Evolutionary conservation across 208 protist species (phyloP).

Genomic region (Wallacemonas sp.): DNA sequence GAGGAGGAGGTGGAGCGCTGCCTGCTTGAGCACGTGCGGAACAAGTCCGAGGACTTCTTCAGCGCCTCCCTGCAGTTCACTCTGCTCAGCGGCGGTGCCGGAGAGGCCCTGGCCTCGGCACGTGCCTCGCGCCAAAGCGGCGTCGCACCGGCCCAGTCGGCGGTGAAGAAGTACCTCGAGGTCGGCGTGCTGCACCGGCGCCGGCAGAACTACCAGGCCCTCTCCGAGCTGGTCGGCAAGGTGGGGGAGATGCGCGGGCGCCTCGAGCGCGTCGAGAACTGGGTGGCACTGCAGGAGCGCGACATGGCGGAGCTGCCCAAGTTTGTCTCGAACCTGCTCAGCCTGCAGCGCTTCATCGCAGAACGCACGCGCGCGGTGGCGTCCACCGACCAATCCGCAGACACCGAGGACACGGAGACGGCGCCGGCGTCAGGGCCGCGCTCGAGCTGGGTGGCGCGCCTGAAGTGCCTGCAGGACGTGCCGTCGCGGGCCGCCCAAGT

Average conservation of each 20-base stretch:
- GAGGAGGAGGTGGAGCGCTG: slow-evolving; percentile 74
- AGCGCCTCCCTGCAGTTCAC: slow-evolving; percentile 62
- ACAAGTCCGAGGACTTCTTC: slow-evolving; percentile 87
- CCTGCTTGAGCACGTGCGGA: slow-evolving; percentile 83
- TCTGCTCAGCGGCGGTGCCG: slow-evolving; percentile 54
- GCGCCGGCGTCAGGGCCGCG: background rate
- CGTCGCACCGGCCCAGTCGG: slow-evolving; percentile 36
- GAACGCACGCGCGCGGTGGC: slow-evolving; percentile 5
- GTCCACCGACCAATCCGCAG: too few species aligned
- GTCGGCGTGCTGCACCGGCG: slow-evolving; percentile 71
- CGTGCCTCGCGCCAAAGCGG: slow-evolving; percentile 40
- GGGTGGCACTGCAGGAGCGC: slow-evolving; percentile 80
- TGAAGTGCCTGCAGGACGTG: slow-evolving; percentile 16
- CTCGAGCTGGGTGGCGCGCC: slow-evolving; percentile 1
- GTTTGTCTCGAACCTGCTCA: slow-evolving; percentile 36
- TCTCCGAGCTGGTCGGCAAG: slow-evolving; percentile 33
- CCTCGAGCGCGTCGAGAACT: slow-evolving; percentile 74
- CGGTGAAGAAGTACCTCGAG: slow-evolving; percentile 62
- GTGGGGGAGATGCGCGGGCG: slow-evolving; percentile 38
- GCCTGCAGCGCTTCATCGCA: slow-evolving; percentile 44
- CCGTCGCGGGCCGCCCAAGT: slow-evolving; percentile 6
- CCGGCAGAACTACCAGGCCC: slow-evolving; percentile 52
- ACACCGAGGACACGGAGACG: background rate
- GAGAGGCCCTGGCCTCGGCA: slow-evolving; percentile 45
- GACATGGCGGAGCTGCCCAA: slow-evolving; percentile 71